Base-by-base conservation (phyloP, 768 basidiomycete species). In the Termitomyces heimii region DNA sequence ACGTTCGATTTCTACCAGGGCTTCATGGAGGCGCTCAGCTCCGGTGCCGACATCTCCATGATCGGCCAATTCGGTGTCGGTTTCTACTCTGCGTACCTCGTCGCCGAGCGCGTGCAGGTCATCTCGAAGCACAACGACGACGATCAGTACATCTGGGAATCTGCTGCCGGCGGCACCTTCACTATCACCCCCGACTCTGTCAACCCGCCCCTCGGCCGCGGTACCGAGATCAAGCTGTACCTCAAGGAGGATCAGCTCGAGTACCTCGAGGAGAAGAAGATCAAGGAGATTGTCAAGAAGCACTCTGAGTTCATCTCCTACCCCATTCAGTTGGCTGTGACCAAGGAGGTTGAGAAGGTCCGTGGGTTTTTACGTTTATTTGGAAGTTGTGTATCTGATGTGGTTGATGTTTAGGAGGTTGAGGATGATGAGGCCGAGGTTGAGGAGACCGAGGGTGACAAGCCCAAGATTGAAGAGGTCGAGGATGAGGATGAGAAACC, bases 111-210 rank as follows among this genome's bases (percentile, higher is more conserved):
- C 63, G 96, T 99, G 4, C 95, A 97, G 75, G 94, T 99, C 71
- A 89, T 98, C 76, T 94, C 95, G 63, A 99, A 99, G 79, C 95
- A 99, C 83, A 98, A 99, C 69, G 96, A 98, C 67, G 96, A 98
- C 72, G 97, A 98, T 78, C 96, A 98, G 76, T 98, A 99, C 80
- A 94, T 99, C 75, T 99, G 96, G 97, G 96, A 99, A 82, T 99
- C 96, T n/a, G 89, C 97, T 62, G 96, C 96, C 32, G 97, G 96
- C 70, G 97, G 96, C 56, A 99, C 96, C 53, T 99, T 98, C 81
- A 98, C 97, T 69, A 97, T 99, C 78, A 97, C 95, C 49, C 88
- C 78, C 57, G 96, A 98, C 74, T 91, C 85, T 60, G 76, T 88
- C 71, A 95, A 95, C 79, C 86, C 89, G 24, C 82, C 91, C 62